Base-by-base conservation (phyloP, 2,329 filamentous ascomycete genomes). In the Juglanconis juglandina region DNA sequence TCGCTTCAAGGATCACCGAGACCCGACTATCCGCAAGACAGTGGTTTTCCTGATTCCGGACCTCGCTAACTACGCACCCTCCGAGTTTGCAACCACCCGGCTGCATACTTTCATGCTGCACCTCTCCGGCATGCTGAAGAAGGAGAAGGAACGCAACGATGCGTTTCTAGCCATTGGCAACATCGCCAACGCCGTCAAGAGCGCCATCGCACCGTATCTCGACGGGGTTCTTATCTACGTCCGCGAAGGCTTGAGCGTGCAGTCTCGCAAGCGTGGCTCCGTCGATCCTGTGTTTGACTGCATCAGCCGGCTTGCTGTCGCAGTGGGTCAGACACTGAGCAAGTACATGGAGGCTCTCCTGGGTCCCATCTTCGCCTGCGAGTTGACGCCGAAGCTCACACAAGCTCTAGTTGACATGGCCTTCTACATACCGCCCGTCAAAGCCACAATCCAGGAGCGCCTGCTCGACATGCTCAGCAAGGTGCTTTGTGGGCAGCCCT, bases 391-490 rank as follows among this genome's bases (percentile, higher is more conserved):
- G 59, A 95, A 96, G 66, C 83, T 99, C 32, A 97, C 94, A 0
- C 93, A 98, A 72, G 96, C 96, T 3, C 80, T 99, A 57, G 93
- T 98, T 30, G 96, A 99, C 70, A 97, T 99, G 91, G 95, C 95
- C 34, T 96, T 98, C 71, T 98, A 99, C 71, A 97, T 99, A 51
- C 95, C 94, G 0, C 92, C 96, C 0, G 92, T 97, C 60, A 95
- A 96, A 71, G 84, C 90, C 2, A 93, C 87, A 6, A 98, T 99
- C 46, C 95, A 99, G 71, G 94, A 97, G 69, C 88, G 95, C 67
- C 79, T 99, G 32, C 83, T 99, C 11, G 92, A 99, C 70, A 93
- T 99, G 84, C 83, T 99, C 44, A 98, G 95, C 73, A 87, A 94
- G 65, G 94, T 98, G 3, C 84, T 99, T 2, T 96, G 93, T 64